A percentile compares a stretch with the other conserved stretches of the same genome.
phyloP scores from a whole-genome alignment of 1,284 basidiomycete species.

The Irpex rosettiformis region DNA sequence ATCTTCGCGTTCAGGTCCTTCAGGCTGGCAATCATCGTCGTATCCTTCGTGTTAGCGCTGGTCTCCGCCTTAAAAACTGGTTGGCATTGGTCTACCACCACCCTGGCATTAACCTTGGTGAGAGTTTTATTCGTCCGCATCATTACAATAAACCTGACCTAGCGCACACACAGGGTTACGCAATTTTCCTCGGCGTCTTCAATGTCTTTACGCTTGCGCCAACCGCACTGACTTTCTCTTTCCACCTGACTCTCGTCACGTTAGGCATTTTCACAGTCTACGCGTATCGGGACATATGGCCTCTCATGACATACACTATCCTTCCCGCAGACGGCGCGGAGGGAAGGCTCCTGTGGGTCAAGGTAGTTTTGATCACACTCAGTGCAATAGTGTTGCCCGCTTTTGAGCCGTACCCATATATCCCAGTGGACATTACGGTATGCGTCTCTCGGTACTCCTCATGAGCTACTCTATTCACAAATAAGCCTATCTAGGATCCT shows the following conservation, averaged over 20 bases:
- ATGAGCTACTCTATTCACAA: background rate
- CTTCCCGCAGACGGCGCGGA: slow-evolving; percentile 4
- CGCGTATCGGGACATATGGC: slow-evolving; percentile 12
- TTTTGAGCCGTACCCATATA: slow-evolving; percentile 39
- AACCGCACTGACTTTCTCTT: slow-evolving; percentile 12
- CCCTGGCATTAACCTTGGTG: slow-evolving; percentile 4
- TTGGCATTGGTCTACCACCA: slow-evolving; percentile 1
- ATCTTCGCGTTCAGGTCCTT: slow-evolving; percentile 28
- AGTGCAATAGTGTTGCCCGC: slow-evolving; percentile 27
- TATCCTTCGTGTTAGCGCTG: slow-evolving; percentile 24
- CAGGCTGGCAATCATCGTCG: slow-evolving; percentile 23
- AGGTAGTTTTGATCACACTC: background rate
- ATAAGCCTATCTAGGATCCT: slow-evolving; percentile 32
- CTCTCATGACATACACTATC: background rate
- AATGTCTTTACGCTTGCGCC: slow-evolving; percentile 15
- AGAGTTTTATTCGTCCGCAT: background rate
- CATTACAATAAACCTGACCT: background rate
- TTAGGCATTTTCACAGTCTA: background rate
- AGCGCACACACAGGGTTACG: slow-evolving; percentile 33
- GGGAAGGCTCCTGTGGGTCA: slow-evolving; percentile 1
- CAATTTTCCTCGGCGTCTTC: slow-evolving; percentile 21
- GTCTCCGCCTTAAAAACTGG: slow-evolving; percentile 13
- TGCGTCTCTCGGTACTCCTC: background rate
- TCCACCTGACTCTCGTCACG: slow-evolving; percentile 1
- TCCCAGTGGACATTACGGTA: slow-evolving; percentile 42